Percentiles rank a stretch among this genome's conserved stretches.
phyloP scores from a whole-genome alignment of 139 green algal species.

The Chlorella sp. region DNA sequence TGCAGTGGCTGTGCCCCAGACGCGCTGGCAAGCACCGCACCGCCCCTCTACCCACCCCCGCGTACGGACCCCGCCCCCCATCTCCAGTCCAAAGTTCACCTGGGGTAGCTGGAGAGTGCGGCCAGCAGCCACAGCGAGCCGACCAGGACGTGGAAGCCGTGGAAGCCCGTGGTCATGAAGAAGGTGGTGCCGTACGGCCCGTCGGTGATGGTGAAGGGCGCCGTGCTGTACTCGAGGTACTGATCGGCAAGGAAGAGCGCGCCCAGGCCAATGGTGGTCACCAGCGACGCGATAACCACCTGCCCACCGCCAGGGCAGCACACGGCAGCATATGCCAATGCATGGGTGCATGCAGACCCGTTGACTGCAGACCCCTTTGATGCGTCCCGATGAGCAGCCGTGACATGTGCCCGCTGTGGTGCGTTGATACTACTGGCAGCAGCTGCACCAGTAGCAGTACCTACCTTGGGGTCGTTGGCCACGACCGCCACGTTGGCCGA shows the following conservation, averaged over 20 bases:
- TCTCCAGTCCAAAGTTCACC: neutral
- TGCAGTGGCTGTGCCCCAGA: too few species aligned
- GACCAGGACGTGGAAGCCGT: slow-evolving; percentile 45
- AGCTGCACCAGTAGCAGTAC: too few species aligned
- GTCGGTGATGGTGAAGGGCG: slow-evolving; percentile 42
- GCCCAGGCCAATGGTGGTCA: slow-evolving; percentile 32
- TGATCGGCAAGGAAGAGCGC: slow-evolving; percentile 40
- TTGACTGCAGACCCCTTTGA: too few species aligned
- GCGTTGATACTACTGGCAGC: too few species aligned
- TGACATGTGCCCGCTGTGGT: too few species aligned
- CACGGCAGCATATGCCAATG: too few species aligned
- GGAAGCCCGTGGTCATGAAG: slow-evolving; percentile 46
- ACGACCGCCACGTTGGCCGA: slow-evolving; percentile 45
- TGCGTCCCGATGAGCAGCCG: too few species aligned
- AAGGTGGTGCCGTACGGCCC: slow-evolving; percentile 41
- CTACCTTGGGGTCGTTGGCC: slow-evolving; percentile 40
- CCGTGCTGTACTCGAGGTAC: slow-evolving; percentile 40
- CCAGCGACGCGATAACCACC: slow-evolving; percentile 31
- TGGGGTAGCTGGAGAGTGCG: slow-evolving; percentile 24
- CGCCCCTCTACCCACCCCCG: too few species aligned
- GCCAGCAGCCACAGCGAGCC: slow-evolving; percentile 30
- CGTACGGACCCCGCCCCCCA: too few species aligned
- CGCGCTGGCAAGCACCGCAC: neutral
- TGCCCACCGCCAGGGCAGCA: neutral
- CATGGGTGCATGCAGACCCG: too few species aligned